Conservation (phyloP, 805 yeast species). For the Hanseniaspora lachancei region DNA sequence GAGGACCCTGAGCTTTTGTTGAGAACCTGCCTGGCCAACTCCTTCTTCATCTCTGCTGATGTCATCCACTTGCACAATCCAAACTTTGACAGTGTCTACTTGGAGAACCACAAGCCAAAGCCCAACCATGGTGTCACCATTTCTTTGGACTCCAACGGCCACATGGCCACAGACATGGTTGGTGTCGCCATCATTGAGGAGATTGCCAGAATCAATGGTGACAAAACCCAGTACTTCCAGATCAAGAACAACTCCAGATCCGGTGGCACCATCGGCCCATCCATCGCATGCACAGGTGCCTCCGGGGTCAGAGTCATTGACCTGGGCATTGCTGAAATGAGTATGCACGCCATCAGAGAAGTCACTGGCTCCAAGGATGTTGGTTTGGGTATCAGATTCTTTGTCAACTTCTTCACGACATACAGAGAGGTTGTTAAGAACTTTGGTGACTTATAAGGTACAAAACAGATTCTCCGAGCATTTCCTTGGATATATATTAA, state of each 20-base stretch:
- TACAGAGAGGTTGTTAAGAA: slow-evolving; percentile 51
- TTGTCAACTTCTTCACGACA: slow-evolving; percentile 50
- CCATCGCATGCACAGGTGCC: slow-evolving; percentile 34
- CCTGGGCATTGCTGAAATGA: slow-evolving; percentile 67
- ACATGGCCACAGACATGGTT: slow-evolving; percentile 69
- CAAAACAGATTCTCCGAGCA: neutral
- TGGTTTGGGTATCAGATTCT: slow-evolving; percentile 60
- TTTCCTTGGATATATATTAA: too few relatives aligned
- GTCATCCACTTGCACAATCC: slow-evolving; percentile 76
- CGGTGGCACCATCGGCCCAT: slow-evolving; percentile 83
- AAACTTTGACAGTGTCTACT: slow-evolving; percentile 52
- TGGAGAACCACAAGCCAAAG: slow-evolving; percentile 66
- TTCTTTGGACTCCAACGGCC: slow-evolving; percentile 65
- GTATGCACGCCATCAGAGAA: slow-evolving; percentile 81
- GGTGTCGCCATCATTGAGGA: slow-evolving; percentile 60
- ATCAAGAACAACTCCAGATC: slow-evolving; percentile 73
- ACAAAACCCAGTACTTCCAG: slow-evolving; percentile 67
- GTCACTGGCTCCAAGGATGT: slow-evolving; percentile 66
- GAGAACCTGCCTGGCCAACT: slow-evolving; percentile 49
- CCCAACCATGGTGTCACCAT: slow-evolving; percentile 67
- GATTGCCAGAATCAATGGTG: slow-evolving; percentile 51
- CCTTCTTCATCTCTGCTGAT: slow-evolving; percentile 71
- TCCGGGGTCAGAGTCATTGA: slow-evolving; percentile 70
- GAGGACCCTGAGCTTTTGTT: slow-evolving; percentile 21
- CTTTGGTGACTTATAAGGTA: slow-evolving; percentile 35